Evolutionary conservation across 345 rosid genomes (phyloP).

Genomic region (Excoecaria cochinchinensis): DNA sequence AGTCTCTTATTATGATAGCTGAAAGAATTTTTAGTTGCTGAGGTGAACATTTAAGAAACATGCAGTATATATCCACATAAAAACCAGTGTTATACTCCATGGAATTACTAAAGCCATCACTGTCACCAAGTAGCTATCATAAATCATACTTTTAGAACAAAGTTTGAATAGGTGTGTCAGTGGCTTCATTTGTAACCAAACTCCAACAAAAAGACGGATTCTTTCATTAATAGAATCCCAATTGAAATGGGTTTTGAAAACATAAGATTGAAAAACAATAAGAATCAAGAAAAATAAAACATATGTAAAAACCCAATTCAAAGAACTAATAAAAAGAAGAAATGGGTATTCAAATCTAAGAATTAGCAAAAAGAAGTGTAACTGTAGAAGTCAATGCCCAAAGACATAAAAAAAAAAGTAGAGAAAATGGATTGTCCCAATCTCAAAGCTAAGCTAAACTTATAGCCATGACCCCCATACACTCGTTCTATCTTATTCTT

Average conservation of each 20-base stretch:
- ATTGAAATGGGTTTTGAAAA: neutral
- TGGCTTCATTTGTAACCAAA: neutral
- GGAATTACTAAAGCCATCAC: slow-evolving; percentile 70
- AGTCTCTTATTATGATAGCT: slow-evolving; percentile 51
- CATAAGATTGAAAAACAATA: too few relatives aligned
- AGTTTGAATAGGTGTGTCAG: neutral
- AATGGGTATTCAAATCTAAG: neutral
- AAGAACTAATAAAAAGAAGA: neutral
- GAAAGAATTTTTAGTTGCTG: slow-evolving; percentile 43
- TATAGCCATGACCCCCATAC: slow-evolving; percentile 53
- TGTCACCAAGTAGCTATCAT: slow-evolving; percentile 59
- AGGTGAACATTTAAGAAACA: slow-evolving; percentile 40
- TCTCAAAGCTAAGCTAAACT: slow-evolving; percentile 56
- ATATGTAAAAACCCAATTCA: neutral
- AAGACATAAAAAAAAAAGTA: slow-evolving; percentile 56
- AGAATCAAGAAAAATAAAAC: too few relatives aligned
- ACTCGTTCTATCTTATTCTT: slow-evolving; percentile 29
- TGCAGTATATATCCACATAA: slow-evolving; percentile 58
- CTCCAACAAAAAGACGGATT: neutral
- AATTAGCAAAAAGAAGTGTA: slow-evolving; percentile 61
- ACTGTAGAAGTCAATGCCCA: slow-evolving; percentile 51
- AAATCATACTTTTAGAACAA: neutral
- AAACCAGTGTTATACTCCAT: slow-evolving; percentile 54
- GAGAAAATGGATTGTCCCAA: slow-evolving; percentile 56
- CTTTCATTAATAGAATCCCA: neutral